These are phyloP conservation scores for Trametes hirsuta DNA, from an alignment of 1,284 basidiomycete genomes.

Conservation along the genomic window DNA sequence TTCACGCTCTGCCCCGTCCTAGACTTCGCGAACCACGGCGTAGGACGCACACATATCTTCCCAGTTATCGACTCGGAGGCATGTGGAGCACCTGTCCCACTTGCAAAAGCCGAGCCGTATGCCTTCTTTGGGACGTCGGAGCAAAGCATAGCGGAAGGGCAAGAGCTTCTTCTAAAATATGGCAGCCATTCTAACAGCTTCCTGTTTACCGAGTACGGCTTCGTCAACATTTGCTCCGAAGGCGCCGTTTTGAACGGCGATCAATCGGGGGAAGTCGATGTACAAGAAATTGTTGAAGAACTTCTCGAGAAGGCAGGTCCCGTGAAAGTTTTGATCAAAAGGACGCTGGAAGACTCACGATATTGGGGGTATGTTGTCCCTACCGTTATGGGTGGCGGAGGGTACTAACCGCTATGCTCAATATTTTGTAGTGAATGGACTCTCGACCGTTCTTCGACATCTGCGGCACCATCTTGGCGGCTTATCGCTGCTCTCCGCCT, in stretches of 20 bases:
- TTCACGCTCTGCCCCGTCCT: constrained; percentile 84
- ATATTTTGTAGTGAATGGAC: constrained; percentile 67
- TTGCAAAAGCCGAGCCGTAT: constrained; percentile 39
- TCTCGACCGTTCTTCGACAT: constrained; percentile 57
- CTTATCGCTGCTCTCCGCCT: constrained; percentile 74
- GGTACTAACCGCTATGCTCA: neutral
- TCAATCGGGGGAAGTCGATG: constrained; percentile 58
- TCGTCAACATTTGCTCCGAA: constrained; percentile 50
- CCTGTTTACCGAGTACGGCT: constrained; percentile 86
- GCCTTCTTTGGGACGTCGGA: constrained; percentile 55
- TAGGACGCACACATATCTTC: constrained; percentile 45
- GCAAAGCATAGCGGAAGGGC: constrained; percentile 44
- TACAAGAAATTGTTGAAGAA: constrained; percentile 59
- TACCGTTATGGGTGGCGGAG: neutral
- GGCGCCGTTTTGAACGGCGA: constrained; percentile 35
- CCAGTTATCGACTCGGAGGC: constrained; percentile 44
- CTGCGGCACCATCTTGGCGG: constrained; percentile 78
- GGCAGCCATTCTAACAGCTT: constrained; percentile 74
- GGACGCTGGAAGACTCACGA: constrained; percentile 55
- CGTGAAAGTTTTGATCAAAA: constrained; percentile 49
- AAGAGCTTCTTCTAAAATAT: constrained; percentile 78
- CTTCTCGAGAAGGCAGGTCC: constrained; percentile 46
- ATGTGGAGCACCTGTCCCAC: constrained; percentile 24
- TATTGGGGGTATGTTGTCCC: constrained; percentile 74
- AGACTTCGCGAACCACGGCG: constrained; percentile 82